A percentile compares a stretch with the other conserved stretches of the same genome.
Evolutionary conservation across 805 yeast species (phyloP).

Genomic region (Starmerella geochares): DNA sequence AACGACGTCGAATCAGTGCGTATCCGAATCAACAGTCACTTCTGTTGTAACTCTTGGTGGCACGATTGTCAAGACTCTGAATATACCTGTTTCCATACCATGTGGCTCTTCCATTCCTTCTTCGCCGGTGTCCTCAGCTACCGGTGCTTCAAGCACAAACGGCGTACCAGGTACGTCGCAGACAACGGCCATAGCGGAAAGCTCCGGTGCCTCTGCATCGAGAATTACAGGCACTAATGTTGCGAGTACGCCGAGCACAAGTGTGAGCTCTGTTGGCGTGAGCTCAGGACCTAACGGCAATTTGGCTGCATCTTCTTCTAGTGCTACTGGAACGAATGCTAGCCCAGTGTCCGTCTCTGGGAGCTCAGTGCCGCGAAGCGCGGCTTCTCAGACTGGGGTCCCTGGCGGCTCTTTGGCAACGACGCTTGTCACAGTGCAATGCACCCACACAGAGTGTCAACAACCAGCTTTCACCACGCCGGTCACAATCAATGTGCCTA

Average conservation of each 20-base stretch:
- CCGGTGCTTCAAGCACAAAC: neutral
- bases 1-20: slow-evolving; percentile 10
- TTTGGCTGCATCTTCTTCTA: too few species aligned
- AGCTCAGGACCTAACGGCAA: too few species aligned
- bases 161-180: too few species aligned
- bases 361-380: too few species aligned
- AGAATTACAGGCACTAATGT: too few species aligned
- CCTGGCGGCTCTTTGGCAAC: neutral
- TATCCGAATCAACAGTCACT: slow-evolving; percentile 12
- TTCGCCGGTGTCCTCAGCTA: neutral
- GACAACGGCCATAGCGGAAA: too few species aligned
- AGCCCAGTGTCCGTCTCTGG: too few species aligned
- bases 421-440: neutral
- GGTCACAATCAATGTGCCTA: neutral
- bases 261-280: too few species aligned
- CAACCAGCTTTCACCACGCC: neutral
- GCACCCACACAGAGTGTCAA: neutral
- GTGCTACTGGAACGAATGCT: too few species aligned
- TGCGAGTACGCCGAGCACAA: too few species aligned
- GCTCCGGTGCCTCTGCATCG: too few species aligned
- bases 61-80: slow-evolving; percentile 1
- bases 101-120: slow-evolving; percentile 13
- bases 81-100: slow-evolving; percentile 18
- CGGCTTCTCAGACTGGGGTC: too few species aligned
- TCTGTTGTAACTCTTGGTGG: slow-evolving; percentile 12